Evolutionary conservation across 2,329 filamentous ascomycete genomes (phyloP), one percentile per base, ranked within the genome.

Genomic region (Colletotrichum destructivum): DNA sequence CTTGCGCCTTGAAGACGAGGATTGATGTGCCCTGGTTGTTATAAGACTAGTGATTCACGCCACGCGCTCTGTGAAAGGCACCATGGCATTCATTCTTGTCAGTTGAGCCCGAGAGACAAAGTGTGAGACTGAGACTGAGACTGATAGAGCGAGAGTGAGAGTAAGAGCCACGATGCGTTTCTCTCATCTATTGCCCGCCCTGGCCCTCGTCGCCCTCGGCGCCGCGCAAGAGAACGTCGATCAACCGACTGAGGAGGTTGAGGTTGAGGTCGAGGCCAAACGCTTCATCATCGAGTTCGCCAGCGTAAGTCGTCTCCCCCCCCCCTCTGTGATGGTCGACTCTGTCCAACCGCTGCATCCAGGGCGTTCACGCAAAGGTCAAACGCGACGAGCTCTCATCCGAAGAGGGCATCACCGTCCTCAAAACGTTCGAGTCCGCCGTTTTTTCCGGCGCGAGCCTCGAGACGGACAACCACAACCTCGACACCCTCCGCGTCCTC

Each of bases 281-380:
- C 70, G 70, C 44, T 70, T 72, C 70, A 72, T 72, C 26, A 21
- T 72, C 18, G 70, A 70, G 55, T 72, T 72, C 23, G 60, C 66
- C 23, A 70, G 21, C 35, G 66, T 61, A 35, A 47, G 49, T 51
- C 49, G 42, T 16, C 40, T 4, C 4, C 13, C 13, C 26, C 3
- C 2, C 12, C 1, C 47, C 2, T 18, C 9, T 5, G 31, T 31
- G 31, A 31, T 31, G 31, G 4, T 31, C 31, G 31, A 31, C 31
- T 31, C 31, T 31, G 31, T 31, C 31, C 0, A 2, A 21, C 7
- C 1, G n/a, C 44, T n/a, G 15, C 7, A 8, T 13, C 1, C 40
- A 72, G 69, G 70, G 66, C 21, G 12, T 9, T 31, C 49, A 52
- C 26, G n/a, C 60, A 0, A 46, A 66, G 9, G 13, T 40, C 2